These are phyloP conservation scores for Schizophyllum commune DNA, from an alignment of 1,284 basidiomycete genomes.

Conservation along the genomic window DNA sequence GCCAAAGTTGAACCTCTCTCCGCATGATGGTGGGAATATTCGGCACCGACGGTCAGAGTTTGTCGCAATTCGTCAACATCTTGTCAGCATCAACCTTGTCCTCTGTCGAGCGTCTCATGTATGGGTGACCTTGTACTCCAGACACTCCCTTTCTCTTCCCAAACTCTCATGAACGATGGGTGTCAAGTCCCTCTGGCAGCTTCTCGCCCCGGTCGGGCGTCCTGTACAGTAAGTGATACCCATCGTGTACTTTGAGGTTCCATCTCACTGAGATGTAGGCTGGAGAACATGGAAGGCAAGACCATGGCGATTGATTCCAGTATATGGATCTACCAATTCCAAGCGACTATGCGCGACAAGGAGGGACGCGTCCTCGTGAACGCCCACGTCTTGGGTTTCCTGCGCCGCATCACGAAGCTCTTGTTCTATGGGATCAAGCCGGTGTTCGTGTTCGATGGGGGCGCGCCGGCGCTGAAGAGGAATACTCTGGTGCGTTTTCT, in stretches of 20 bases:
- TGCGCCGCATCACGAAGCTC: slow-evolving; percentile 89
- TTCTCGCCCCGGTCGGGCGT: slow-evolving; percentile 85
- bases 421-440: slow-evolving; percentile 96
- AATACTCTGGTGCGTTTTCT: slow-evolving; percentile 67
- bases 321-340: slow-evolving; percentile 99
- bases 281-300: slow-evolving; percentile 90
- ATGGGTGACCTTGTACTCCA: not conserved
- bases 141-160: not conserved
- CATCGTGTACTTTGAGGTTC: slow-evolving; percentile 2
- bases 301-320: slow-evolving; percentile 95
- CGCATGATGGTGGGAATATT: too few species aligned
- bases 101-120: not conserved
- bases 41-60: not conserved
- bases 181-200: slow-evolving; percentile 91
- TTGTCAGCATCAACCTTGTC: not conserved
- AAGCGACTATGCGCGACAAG: slow-evolving; percentile 98
- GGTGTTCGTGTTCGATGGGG: slow-evolving; percentile 96
- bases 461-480: slow-evolving; percentile 83
- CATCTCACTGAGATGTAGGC: slow-evolving; percentile 33
- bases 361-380: slow-evolving; percentile 88
- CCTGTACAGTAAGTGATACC: slow-evolving; percentile 68
- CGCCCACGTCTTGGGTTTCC: slow-evolving; percentile 92
- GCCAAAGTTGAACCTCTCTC: too few species aligned
- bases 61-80: not conserved
- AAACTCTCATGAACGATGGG: slow-evolving; percentile 50